Evolutionary conservation across 495 filamentous ascomycete genomes (phyloP).

Genomic region (Aspergillus steynii): DNA sequence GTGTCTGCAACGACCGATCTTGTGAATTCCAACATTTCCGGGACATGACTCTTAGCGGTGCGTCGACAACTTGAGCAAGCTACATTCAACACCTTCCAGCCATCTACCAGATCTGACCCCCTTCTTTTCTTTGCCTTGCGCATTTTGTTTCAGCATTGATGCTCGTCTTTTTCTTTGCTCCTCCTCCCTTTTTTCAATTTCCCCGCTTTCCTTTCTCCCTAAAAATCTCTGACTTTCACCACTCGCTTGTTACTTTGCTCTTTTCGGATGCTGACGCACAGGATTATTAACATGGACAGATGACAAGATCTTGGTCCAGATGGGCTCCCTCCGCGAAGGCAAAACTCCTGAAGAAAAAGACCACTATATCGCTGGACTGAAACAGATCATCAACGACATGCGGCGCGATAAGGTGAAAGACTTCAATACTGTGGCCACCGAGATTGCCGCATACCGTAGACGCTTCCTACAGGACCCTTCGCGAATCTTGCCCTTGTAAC

Average conservation of each 20-base stretch:
- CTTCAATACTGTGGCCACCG: constrained; percentile 74
- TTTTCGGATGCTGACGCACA: constrained; percentile 62
- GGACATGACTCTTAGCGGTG: constrained; percentile 76
- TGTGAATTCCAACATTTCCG: constrained; percentile 80
- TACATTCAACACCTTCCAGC: constrained; percentile 26
- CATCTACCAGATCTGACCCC: constrained; percentile 15
- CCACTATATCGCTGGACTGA: constrained; percentile 73
- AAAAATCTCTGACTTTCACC: constrained; percentile 7
- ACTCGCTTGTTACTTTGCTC: constrained; percentile 25
- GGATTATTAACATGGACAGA: constrained; percentile 62
- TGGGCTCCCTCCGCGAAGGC: constrained; percentile 72
- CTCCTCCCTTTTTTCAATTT: constrained; percentile 1
- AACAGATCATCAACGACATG: constrained; percentile 72
- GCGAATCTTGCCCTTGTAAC: constrained; percentile 50
- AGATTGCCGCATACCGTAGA: constrained; percentile 81
- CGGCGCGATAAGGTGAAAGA: constrained; percentile 73
- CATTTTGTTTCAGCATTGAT: constrained; percentile 14
- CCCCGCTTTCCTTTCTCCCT: neutral
- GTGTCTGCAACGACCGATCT: constrained; percentile 71
- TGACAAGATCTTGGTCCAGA: constrained; percentile 80
- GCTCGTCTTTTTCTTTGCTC: constrained; percentile 12
- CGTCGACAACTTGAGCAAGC: constrained; percentile 53
- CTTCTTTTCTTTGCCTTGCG: constrained; percentile 12
- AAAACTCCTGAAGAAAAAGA: constrained; percentile 67
- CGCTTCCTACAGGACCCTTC: constrained; percentile 60